Evolutionary conservation across 1,284 basidiomycete genomes (phyloP), one percentile per base, ranked within the genome.

Genomic region (Fomitopsis palustris): DNA sequence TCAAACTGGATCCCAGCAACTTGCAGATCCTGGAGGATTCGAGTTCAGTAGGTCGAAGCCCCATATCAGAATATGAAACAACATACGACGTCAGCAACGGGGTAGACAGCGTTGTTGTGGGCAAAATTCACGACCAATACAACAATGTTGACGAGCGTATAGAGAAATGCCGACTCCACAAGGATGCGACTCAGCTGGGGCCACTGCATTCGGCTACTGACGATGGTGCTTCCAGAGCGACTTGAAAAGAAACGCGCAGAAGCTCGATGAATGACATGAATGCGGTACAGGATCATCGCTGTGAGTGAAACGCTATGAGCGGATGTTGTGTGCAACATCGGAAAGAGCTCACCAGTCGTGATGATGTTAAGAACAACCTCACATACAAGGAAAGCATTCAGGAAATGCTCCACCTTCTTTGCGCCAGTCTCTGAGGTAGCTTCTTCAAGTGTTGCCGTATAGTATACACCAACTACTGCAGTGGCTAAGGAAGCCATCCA

Each of bases 131-230:
- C 63, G 3, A 63, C 69, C 54, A 76, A 76, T 12, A 75, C 62
- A 23, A 76, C 66, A 12, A 73, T 60, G 49, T 74, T 71, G 1
- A 70, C 70, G 5, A 66, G 35, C 2, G 77, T 77, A 53, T 78
- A 77, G 53, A 78, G 66, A 12, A 75, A 55, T 1, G 75, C 77
- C 8, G 75, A 77, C 62, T 77, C 75, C 42, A 77, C 70, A 53
- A 78, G 61, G 17, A 77, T 64, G 10, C 74, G 59, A 49, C 74
- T 67, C 2, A 51, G 42, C 19, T 41, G 29, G 31, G 55, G 9
- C 21, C 41, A 43, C 8, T 49, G 41, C 10, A 47, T 25, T 27
- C 43, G 41, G 23, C 31, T 43, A 31, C 43, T 38, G 7, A 51
- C 27, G 17, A 17, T 51, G 6, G 49, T 33, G 29, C 49, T 27